Base-by-base conservation (phyloP, 768 basidiomycete genomes). In the Mycena maculata region DNA sequence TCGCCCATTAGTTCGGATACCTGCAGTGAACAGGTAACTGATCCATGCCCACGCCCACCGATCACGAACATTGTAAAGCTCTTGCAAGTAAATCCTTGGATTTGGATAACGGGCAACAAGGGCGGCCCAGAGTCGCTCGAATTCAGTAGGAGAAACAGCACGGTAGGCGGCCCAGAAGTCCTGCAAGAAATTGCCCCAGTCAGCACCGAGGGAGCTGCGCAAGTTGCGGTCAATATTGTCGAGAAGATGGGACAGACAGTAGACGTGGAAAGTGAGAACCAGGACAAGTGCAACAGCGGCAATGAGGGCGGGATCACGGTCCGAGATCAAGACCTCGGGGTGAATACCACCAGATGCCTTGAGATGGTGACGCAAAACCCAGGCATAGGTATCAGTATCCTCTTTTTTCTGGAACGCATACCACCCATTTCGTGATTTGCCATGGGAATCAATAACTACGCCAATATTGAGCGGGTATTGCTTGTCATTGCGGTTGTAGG, bases 21-120 rank as follows among this genome's bases (percentile, higher is more conserved):
- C 45, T 9, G 23, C 45, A 9, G 80, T 80, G 55, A 79, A 82
- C 12, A 56, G 36, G n/a, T 61, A 25, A 31, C 73, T 71, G 4
- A 77, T 57, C 68, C 73, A 82, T 11, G 77, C 74, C 77, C 77
- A 79, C 20, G 79, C 81, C 80, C 80, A 82, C 11, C 71, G 75
- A 22, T 76, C 66, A 0, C 73, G 72, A 56, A 71, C 74, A 4
- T 69, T 56, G 60, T 78, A 79, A 3, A 82, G 45, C 42, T 76
- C 74, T 1, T 69, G 49, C 7, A 81, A 75, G 64, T 81, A 82
- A 0, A 36, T 28, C 8, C 67, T n/a, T 10, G 75, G 68, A 3
- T 60, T 1, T 3, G 74, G 71, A 54, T 63, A 78, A 1, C 44
- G 33, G 0, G 25, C 9, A 9, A 67, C 41, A 12, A 77, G 72